Evolutionary conservation across 495 filamentous ascomycete species (phyloP).

Genomic region (Chaetomium fimeti): DNA sequence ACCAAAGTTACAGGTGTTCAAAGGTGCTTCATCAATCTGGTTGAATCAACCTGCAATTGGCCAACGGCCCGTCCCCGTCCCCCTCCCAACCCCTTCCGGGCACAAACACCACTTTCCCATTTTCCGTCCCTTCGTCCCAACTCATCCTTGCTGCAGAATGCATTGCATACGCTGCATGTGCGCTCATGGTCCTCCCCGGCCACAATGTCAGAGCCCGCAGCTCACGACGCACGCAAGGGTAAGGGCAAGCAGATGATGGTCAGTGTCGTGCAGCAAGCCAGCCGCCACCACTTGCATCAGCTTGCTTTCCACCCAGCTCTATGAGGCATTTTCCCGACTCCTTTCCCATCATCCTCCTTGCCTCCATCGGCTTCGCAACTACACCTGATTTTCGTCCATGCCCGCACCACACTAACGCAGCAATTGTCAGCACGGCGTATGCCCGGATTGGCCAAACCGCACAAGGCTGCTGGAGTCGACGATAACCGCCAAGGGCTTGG

Average conservation of each 20-base stretch:
- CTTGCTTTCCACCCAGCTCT: not conserved
- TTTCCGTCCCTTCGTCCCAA: slow-evolving; percentile 1
- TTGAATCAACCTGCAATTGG: not conserved
- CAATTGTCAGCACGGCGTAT: slow-evolving; percentile 18
- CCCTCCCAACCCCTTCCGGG: not conserved
- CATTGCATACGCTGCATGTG: slow-evolving; percentile 20
- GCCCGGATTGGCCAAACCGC: slow-evolving; percentile 10
- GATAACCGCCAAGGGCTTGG: slow-evolving; percentile 8
- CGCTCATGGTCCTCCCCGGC: slow-evolving; percentile 10
- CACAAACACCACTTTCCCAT: slow-evolving; percentile 2
- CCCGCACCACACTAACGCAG: slow-evolving; percentile 8
- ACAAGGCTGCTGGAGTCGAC: not conserved
- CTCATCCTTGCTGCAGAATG: slow-evolving; percentile 14
- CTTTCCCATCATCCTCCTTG: not conserved
- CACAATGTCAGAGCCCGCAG: not conserved
- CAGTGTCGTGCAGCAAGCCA: slow-evolving; percentile 24
- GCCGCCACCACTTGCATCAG: slow-evolving; percentile 5
- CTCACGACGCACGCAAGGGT: slow-evolving; percentile 12
- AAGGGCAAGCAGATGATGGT: not conserved
- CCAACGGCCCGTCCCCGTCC: not conserved
- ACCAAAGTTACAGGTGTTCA: no score
- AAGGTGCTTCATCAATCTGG: not conserved
- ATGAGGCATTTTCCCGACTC: slow-evolving; percentile 26
- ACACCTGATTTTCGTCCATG: slow-evolving; percentile 10
- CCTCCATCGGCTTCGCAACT: not conserved